These are phyloP conservation scores for Metschnikowia sp. DNA, from an alignment of 805 yeast genomes.

Conservation along the genomic window DNA sequence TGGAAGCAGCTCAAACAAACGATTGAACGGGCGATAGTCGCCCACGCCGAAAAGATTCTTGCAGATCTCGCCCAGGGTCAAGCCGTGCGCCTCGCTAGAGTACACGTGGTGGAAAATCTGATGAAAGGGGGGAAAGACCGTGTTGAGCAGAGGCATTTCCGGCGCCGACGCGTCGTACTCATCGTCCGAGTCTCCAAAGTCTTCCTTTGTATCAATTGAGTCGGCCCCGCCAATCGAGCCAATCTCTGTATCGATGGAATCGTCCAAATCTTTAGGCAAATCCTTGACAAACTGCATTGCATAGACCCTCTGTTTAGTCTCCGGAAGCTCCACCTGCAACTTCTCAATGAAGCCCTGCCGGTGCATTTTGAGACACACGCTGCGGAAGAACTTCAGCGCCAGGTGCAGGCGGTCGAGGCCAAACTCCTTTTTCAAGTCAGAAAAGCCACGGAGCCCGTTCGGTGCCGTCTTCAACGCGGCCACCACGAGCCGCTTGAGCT, in stretches of 20 bases:
- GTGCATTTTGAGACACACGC: conserved; percentile 45
- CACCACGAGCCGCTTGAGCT: conserved; percentile 38
- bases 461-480: conserved; percentile 55
- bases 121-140: conserved; percentile 58
- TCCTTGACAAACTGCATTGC: conserved; percentile 42
- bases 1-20: conserved; percentile 48
- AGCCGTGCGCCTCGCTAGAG: conserved; percentile 45
- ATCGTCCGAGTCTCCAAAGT: conserved; percentile 17
- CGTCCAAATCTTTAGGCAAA: conserved; percentile 46
- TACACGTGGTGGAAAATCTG: conserved; percentile 56
- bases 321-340: conserved; percentile 43
- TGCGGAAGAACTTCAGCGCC: conserved; percentile 45
- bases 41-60: conserved; percentile 50
- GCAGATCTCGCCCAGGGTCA: conserved; percentile 55
- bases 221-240: too few relatives aligned
- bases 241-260: conserved; percentile 37
- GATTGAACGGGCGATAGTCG: conserved; percentile 50
- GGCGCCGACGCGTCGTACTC: conserved; percentile 15
- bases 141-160: conserved; percentile 42
- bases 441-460: conserved; percentile 54
- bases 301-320: conserved; percentile 25
- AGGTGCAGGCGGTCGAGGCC: conserved; percentile 42
- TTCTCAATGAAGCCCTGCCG: conserved; percentile 46
- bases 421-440: conserved; percentile 59
- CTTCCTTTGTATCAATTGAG: conserved; percentile 14